Evolutionary conservation across 345 rosid genomes (phyloP).

Genomic region (Gossypium australe): DNA sequence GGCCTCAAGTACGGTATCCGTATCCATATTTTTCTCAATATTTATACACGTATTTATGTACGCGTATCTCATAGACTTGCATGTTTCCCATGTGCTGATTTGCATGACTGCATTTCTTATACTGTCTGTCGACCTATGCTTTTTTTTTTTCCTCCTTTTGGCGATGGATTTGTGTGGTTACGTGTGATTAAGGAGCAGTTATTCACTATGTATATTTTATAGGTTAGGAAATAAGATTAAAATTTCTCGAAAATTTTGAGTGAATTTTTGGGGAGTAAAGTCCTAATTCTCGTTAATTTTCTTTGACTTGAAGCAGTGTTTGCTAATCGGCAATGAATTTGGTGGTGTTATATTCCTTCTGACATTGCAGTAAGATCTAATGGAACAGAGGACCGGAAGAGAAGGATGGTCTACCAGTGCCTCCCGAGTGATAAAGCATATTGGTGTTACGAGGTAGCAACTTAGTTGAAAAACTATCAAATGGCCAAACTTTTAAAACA

Average conservation of each 20-base stretch:
- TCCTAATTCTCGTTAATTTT: too few species aligned
- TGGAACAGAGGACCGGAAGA: constrained; percentile 55
- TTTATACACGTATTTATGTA: background rate
- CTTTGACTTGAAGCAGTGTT: background rate
- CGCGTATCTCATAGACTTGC: background rate
- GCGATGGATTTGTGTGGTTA: too few species aligned
- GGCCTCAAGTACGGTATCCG: constrained; percentile 36
- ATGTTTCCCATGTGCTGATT: background rate
- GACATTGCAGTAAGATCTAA: constrained; percentile 42
- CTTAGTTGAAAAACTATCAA: too few species aligned
- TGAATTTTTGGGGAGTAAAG: too few species aligned
- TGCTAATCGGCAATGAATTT: background rate
- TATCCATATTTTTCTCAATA: background rate
- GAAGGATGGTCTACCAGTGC: constrained; percentile 46
- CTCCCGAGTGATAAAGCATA: constrained; percentile 40
- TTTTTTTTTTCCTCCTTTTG: background rate
- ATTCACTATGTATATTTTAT: too few species aligned
- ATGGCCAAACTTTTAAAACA: too few species aligned
- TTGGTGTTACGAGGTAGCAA: background rate
- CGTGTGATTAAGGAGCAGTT: too few species aligned
- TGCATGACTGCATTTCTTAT: background rate
- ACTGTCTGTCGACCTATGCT: background rate
- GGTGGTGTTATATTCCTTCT: constrained; percentile 6
- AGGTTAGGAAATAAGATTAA: too few species aligned
- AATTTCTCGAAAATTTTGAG: too few species aligned